These are phyloP conservation scores for Ceratocystiopsis brevicomis DNA, from an alignment of 2,329 filamentous ascomycete species.

Conservation along the genomic window DNA sequence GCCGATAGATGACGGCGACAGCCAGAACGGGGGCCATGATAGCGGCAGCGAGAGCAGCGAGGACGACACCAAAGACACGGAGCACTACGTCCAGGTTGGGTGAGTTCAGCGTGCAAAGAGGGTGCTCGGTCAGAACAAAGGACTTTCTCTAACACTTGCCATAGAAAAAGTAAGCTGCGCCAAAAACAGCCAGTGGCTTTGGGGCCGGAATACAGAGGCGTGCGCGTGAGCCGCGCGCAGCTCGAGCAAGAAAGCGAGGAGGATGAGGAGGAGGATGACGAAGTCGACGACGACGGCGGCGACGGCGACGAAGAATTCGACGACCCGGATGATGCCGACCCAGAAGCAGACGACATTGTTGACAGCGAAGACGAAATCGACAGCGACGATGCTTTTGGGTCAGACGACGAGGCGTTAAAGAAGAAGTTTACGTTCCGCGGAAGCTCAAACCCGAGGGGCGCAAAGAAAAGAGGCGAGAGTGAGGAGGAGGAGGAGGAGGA, in stretches of 20 bases:
- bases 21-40: slow-evolving; percentile 13
- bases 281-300: slow-evolving; percentile 24
- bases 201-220: slow-evolving; percentile 64
- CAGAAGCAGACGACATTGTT: slow-evolving; percentile 29
- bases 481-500: slow-evolving; percentile 29
- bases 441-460: slow-evolving; percentile 30
- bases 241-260: slow-evolving; percentile 39
- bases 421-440: slow-evolving; percentile 49
- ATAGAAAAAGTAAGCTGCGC: slow-evolving; percentile 63
- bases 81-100: slow-evolving; percentile 71
- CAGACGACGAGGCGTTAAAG: slow-evolving; percentile 70
- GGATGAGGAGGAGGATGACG: slow-evolving; percentile 28
- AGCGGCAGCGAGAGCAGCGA: slow-evolving; percentile 31
- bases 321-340: slow-evolving; percentile 35
- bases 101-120: slow-evolving; percentile 17
- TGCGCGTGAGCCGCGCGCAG: slow-evolving; percentile 51
- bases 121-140: no score
- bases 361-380: slow-evolving; percentile 40
- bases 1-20: slow-evolving; percentile 31
- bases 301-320: slow-evolving; percentile 22
- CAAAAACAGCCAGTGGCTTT: slow-evolving; percentile 49
- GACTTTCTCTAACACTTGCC: no score
- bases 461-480: slow-evolving; percentile 15
- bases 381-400: slow-evolving; percentile 54
- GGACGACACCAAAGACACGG: slow-evolving; percentile 44